Evolutionary conservation across 148 eudicot genomes (phyloP).

Genomic region (Nepenthes mirabilis): DNA sequence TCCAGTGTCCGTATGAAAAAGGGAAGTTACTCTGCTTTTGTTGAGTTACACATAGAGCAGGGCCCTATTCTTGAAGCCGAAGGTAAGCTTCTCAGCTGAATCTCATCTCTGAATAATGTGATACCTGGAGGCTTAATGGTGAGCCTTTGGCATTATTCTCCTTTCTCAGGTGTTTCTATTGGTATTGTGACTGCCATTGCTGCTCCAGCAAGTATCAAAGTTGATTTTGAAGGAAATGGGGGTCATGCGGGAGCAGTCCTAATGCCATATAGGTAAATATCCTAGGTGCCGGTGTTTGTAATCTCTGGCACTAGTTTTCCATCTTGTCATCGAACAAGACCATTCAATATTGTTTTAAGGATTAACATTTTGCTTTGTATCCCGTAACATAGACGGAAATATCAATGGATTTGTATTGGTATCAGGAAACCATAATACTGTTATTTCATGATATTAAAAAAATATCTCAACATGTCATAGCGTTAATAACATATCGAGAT

Average conservation of each 20-base stretch:
- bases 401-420: no score
- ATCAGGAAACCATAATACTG: no score
- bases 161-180: conserved; percentile 45
- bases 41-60: conserved; percentile 95
- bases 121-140: background rate
- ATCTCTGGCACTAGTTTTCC: background rate
- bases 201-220: conserved; percentile 97
- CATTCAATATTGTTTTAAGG: no score
- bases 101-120: background rate
- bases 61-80: conserved; percentile 91
- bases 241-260: conserved; percentile 97
- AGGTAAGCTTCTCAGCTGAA: conserved; percentile 26
- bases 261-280: conserved; percentile 71
- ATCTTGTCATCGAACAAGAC: background rate
- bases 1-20: conserved; percentile 42
- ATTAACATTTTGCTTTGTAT: no score
- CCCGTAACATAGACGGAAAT: no score
- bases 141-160: background rate
- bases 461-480: no score
- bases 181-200: conserved; percentile 98
- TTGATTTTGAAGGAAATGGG: conserved; percentile 90
- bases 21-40: conserved; percentile 67
- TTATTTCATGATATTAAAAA: no score
- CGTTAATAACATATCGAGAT: no score
- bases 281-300: background rate